Evolutionary conservation across 2,329 filamentous ascomycete species (phyloP).

Genomic region (Kalmusia sp.): DNA sequence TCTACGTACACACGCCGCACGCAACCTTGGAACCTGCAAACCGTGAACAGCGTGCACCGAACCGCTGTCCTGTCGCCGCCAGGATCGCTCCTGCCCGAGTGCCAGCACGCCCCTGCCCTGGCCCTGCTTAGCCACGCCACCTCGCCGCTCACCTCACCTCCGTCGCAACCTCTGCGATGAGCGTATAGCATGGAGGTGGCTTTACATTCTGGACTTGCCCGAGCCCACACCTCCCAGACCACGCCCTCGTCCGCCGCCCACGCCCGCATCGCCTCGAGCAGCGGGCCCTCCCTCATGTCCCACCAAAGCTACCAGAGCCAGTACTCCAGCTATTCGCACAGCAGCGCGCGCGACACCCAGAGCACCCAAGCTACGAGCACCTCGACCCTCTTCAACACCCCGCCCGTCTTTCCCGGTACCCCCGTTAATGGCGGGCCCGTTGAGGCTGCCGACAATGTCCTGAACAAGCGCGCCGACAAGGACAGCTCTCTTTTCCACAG

Average conservation of each 20-base stretch:
- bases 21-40: not conserved
- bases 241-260: constrained; percentile 30
- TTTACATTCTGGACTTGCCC: constrained; percentile 34
- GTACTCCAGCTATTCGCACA: constrained; percentile 56
- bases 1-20: not conserved
- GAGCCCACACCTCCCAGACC: constrained; percentile 33
- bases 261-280: constrained; percentile 43
- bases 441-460: constrained; percentile 87
- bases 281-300: constrained; percentile 49
- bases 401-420: constrained; percentile 43
- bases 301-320: constrained; percentile 56
- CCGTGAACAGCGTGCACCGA: constrained; percentile 8
- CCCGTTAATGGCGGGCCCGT: constrained; percentile 66
- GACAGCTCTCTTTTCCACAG: constrained; percentile 94
- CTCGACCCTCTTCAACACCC: constrained; percentile 53
- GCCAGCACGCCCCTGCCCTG: constrained; percentile 3
- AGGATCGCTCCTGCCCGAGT: constrained; percentile 6
- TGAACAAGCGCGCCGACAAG: constrained; percentile 95
- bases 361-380: constrained; percentile 54
- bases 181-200: constrained; percentile 44
- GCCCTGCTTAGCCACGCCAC: constrained; percentile 2
- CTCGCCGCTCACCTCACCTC: not conserved
- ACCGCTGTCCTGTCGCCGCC: constrained; percentile 2
- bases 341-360: constrained; percentile 55
- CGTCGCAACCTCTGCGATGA: constrained; percentile 29